Conservation (phyloP, 345 rosid genomes). For the Rhodamnia rubescens region DNA sequence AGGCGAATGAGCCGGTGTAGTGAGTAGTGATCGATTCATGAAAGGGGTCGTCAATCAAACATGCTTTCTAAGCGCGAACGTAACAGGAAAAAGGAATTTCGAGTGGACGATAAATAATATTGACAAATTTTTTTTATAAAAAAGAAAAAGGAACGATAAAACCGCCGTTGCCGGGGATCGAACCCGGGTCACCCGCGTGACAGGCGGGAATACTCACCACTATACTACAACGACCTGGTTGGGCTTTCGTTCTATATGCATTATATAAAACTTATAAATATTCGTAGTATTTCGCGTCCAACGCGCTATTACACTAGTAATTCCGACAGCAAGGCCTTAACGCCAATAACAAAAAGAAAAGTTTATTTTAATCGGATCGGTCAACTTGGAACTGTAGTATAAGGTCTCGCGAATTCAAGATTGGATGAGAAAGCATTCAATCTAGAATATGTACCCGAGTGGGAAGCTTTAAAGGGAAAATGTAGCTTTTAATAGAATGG, state of each 20-base stretch:
- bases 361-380: background rate
- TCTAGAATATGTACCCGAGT: background rate
- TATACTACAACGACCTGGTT: slow-evolving; percentile 68
- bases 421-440: background rate
- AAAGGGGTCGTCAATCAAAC: background rate
- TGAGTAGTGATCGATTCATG: background rate
- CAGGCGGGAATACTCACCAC: slow-evolving; percentile 97
- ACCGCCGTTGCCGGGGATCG: slow-evolving; percentile 27
- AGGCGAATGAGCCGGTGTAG: background rate
- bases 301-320: too few relatives aligned
- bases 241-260: background rate
- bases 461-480: background rate
- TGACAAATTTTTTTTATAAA: too few relatives aligned
- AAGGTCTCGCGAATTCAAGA: background rate
- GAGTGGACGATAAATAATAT: background rate
- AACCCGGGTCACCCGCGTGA: slow-evolving; percentile 97
- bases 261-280: too few relatives aligned
- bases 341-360: background rate
- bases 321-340: background rate
- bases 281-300: too few relatives aligned
- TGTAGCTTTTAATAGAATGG: background rate
- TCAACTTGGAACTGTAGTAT: background rate
- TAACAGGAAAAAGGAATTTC: background rate
- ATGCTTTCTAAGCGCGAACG: background rate
- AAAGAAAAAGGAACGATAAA: fast-evolving